Percentiles rank a stretch among this genome's conserved stretches.
phyloP scores from a whole-genome alignment of 176 grass and related monocot genomes.

The Triticum monococcum region DNA sequence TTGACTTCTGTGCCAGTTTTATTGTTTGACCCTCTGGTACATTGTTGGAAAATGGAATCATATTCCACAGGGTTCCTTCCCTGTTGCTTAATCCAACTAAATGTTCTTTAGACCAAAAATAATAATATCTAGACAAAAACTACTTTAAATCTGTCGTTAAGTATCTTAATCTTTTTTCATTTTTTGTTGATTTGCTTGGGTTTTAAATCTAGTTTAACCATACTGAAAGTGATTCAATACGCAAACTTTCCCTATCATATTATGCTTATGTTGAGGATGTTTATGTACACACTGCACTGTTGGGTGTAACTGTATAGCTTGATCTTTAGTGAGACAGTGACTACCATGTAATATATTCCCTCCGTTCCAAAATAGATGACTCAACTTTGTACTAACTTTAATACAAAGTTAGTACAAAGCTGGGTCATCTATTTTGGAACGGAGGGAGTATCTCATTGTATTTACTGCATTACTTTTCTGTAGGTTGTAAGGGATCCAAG shows the following conservation, averaged over 20 bases:
- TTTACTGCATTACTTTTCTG: constrained; percentile 9
- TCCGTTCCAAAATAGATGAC: too few relatives aligned
- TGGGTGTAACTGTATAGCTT: not conserved
- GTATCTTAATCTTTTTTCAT: not conserved
- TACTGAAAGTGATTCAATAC: not conserved
- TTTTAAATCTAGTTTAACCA: not conserved
- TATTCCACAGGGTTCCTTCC: not conserved
- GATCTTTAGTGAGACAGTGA: not conserved
- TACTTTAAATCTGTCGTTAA: not conserved
- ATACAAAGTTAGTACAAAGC: too few relatives aligned
- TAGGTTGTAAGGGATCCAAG: constrained; percentile 80
- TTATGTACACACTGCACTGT: not conserved
- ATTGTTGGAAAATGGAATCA: not conserved
- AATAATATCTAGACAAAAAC: not conserved
- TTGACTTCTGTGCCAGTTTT: not conserved
- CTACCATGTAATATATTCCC: not conserved
- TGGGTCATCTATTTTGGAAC: too few relatives aligned
- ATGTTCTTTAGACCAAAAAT: not conserved
- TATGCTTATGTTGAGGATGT: not conserved
- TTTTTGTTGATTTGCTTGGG: not conserved
- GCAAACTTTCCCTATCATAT: not conserved
- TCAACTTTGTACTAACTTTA: too few relatives aligned
- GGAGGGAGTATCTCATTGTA: not conserved
- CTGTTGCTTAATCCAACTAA: not conserved
- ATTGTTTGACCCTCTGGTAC: not conserved